Evolutionary conservation across 1,284 basidiomycete species (phyloP), one percentile per base, ranked within the genome.

Genomic region (Leccinum pseudoinsigne): DNA sequence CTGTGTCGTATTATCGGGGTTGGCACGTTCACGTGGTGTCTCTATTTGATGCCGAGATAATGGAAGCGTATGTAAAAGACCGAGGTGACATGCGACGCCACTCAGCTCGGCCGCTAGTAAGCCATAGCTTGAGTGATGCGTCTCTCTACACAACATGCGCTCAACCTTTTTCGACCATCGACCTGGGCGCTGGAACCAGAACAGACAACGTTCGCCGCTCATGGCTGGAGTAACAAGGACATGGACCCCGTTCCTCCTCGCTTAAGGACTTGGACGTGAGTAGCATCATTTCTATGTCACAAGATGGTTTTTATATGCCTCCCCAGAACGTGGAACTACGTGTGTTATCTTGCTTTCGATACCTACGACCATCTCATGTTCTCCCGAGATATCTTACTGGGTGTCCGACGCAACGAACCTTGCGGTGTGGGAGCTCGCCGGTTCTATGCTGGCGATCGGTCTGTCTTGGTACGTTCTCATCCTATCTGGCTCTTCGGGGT

Each of bases 241-340:
- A 89, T 90, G 87, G 89, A 92, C 67, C 89, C 89, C 2, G 87
- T 89, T n/a, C 86, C 88, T 31, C 79, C 77, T 1, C 72, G 81
- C 50, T 65, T 76, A 40, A 76, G 87, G 60, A 90, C 87, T 11
- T 91, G 89, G 90, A 80, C 82, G 34, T 75, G 59, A 72, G 75
- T 68, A 10, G 4, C 23, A 26, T 28, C 0, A 7, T 45, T 56
- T 58, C 7, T 31, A 11, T 23, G 5, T 18, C 45, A 16, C 28
- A 11, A 18, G 9, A 36, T 50, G 12, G 45, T 23, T 42, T 63
- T 63, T 7, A 63, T 45, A 23, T 21, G 23, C 7, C 38, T 5
- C 31, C 23, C 18, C 50, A 74, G 74, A 36, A 66, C 66, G 31
- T 74, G 74, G 72, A 61, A 69, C 47, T 74, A 76, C 47, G 72